Evolutionary conservation across 2,329 filamentous ascomycete species (phyloP), one percentile per base, ranked within the genome.

Genomic region (Hawksworthiomyces lignivorus): DNA sequence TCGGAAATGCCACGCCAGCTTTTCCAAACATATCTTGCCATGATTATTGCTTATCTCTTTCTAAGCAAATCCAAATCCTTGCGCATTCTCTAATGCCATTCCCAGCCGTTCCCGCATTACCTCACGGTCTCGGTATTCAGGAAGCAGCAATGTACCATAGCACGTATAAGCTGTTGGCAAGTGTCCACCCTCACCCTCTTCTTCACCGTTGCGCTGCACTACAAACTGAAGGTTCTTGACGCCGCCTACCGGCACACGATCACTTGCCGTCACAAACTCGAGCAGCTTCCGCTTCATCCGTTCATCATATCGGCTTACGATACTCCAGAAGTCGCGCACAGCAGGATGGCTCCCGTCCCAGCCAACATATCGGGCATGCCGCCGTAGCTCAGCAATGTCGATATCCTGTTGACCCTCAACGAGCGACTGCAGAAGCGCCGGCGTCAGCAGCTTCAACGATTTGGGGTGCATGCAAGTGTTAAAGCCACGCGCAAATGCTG

Each of bases 241-340:
- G 3, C 92, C 92, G 17, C 86, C 88, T 0, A 95, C 85, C 0
- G 92, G 92, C 2, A 97, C 77, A 3, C 92, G 76, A 56, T 96
- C 89, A 53, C 82, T 90, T 1, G 90, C 90, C 12, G 92, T 98
- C 22, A 98, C 89, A 55, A 98, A 98, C 59, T 96, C 88, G 24
- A 98, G 70, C 26, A 98, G 65, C 53, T 77, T 79, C 39, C 80
- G 75, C 61, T 83, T 83, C 69, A 89, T 83, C 33, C 74, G 69
- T 14, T 82, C 71, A 45, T 78, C 72, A 56, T 77, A 92, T 27
- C 59, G 62, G 49, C 74, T 74, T 1, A 95, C 84, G 7, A 96
- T 73, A 11, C 71, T 71, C 92, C 92, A 98, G 59, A 98, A 97
- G 51, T 84, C 77, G 19, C 69, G 67, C 31, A 98, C 79, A 1